Conservation (phyloP, 495 filamentous ascomycete genomes). For the Glonium stellatum region DNA sequence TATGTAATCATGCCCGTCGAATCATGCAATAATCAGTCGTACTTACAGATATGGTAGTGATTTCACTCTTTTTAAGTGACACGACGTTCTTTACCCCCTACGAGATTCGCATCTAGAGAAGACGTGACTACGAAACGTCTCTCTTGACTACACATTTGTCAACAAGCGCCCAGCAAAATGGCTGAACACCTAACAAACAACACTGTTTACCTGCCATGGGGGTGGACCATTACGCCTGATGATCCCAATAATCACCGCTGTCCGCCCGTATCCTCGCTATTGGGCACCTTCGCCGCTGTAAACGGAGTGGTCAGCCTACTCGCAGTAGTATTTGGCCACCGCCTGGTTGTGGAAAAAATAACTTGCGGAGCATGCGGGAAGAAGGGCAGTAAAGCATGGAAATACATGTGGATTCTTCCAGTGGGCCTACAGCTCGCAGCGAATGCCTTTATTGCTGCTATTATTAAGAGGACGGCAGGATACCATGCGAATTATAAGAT, state of each 20-base stretch:
- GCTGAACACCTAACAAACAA: background rate
- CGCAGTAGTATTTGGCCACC: conserved; percentile 9
- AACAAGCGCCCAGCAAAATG: background rate
- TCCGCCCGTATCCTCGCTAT: conserved; percentile 2
- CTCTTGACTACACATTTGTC: too few species aligned
- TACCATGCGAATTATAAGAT: conserved; percentile 9
- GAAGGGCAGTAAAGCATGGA: background rate
- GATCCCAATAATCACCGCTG: conserved; percentile 3
- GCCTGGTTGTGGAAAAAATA: conserved; percentile 3
- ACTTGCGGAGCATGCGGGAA: conserved; percentile 4
- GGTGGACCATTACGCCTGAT: conserved; percentile 5
- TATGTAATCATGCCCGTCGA: too few species aligned
- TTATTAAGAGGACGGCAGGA: conserved; percentile 9
- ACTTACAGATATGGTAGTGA: too few species aligned
- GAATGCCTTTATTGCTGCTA: conserved; percentile 11
- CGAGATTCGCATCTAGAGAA: too few species aligned
- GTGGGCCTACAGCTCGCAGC: conserved; percentile 13
- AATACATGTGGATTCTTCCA: conserved; percentile 11
- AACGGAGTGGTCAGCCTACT: conserved; percentile 5
- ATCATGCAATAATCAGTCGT: too few species aligned
- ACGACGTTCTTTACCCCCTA: too few species aligned
- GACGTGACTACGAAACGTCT: too few species aligned
- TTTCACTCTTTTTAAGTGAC: too few species aligned
- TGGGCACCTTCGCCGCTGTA: conserved; percentile 11
- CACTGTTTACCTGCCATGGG: conserved; percentile 3